phyloP scores from a whole-genome alignment of 2,329 filamentous ascomycete genomes.

The Beauveria brongniartii region DNA sequence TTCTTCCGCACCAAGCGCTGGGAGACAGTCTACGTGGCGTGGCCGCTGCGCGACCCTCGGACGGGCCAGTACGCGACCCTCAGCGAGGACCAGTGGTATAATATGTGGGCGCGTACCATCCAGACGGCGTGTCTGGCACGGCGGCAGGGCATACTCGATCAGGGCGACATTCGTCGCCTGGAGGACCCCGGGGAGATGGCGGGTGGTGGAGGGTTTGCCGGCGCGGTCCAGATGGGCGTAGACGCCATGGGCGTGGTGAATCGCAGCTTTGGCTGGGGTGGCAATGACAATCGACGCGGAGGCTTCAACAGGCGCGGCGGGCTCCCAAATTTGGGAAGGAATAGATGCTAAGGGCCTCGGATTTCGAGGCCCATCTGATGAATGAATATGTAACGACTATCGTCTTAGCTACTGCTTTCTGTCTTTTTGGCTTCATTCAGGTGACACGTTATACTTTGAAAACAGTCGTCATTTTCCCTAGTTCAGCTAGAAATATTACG shows the following conservation, averaged over 20 bases:
- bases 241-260: slow-evolving; percentile 45
- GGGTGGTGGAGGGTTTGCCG: slow-evolving; percentile 31
- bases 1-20: slow-evolving; percentile 60
- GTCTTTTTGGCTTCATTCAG: background rate
- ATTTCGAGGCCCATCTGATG: background rate
- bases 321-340: slow-evolving; percentile 1
- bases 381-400: background rate
- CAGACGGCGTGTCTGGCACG: slow-evolving; percentile 50
- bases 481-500: too few species aligned
- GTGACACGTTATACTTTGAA: too few species aligned
- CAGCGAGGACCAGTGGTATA: slow-evolving; percentile 53
- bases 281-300: slow-evolving; percentile 18
- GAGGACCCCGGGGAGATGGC: slow-evolving; percentile 11
- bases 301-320: background rate
- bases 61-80: slow-evolving; percentile 40
- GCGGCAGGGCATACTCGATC: slow-evolving; percentile 46
- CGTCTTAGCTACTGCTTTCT: background rate
- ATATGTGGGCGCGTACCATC: slow-evolving; percentile 54
- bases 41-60: slow-evolving; percentile 30
- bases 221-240: slow-evolving; percentile 39
- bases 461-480: too few species aligned
- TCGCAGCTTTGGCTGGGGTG: slow-evolving; percentile 46
- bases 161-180: slow-evolving; percentile 44
- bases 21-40: slow-evolving; percentile 54
- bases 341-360: slow-evolving; percentile 12